Evolutionary conservation across 1,139 yeast genomes (phyloP), one percentile per base, ranked within the genome.

Genomic region (Saccharomyces hybrid): DNA sequence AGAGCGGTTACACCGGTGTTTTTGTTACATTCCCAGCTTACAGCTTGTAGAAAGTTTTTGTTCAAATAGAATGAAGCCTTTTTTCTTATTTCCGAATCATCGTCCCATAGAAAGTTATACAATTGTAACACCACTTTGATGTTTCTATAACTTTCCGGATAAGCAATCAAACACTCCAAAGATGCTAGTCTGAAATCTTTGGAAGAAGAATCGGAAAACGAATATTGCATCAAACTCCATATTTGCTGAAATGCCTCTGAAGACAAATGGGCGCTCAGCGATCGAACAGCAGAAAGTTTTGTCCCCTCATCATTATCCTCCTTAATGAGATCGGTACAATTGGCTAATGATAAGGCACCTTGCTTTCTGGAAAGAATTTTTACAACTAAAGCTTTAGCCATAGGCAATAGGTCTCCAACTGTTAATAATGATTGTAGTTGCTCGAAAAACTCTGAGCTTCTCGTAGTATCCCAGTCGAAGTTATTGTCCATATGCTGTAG

Each of bases 51-150:
- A 8, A 32, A 32, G 38, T 32, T 13, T 4, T 32, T 32, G 14
- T 46, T 46, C 32, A 46, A 28, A 46, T 46, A 46, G 4, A 25
- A 23, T 9, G 48, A 46, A 25, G 48, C 48, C 13, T 16, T 26
- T 3, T 23, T 6, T 46, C 48, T 23, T 11, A 82, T 71, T 8
- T 72, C 77, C 7, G 74, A 77, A 58, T 84, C 88, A 62, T 86
- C 93, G 66, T 86, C 95, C 52, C 75, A 73, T 14, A 84, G 66
- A 57, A 74, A 78, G 14, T 67, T 63, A 57, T 73, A 75, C 0
- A 81, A 62, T 11, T 67, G 57, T 16, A 75, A 60, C 27, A 67
- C 54, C 9, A 65, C 59, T 19, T 52, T 50, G 2, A 59, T 50
- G 19, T 56, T 27, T 49, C 44, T 25, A 46, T 31, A 4, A 34